Percentiles rank a stretch among this genome's conserved stretches.
phyloP scores from a whole-genome alignment of 208 protist genomes.

The Perkinsela sp. region DNA sequence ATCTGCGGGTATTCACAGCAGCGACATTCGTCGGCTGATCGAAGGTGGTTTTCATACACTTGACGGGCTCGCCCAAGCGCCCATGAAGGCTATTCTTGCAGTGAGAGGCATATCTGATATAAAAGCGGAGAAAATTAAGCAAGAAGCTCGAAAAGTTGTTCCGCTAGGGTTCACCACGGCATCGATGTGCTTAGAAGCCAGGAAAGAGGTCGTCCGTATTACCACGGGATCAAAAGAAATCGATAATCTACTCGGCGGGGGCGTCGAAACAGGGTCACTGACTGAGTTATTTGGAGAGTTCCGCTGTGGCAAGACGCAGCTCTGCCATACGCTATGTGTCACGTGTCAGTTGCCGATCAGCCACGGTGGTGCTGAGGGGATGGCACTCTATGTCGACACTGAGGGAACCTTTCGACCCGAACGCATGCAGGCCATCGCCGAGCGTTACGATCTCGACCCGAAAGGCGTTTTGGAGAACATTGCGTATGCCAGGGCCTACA shows the following conservation, averaged over 20 bases:
- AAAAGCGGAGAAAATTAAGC: slow-evolving; percentile 92
- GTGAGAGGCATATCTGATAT: slow-evolving; percentile 93
- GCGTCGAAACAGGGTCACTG: slow-evolving; percentile 92
- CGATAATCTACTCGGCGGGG: slow-evolving; percentile 82
- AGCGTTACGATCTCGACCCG: slow-evolving; percentile 73
- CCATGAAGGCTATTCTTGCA: slow-evolving; percentile 74
- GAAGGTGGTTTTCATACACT: slow-evolving; percentile 81
- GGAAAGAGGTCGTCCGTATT: slow-evolving; percentile 83
- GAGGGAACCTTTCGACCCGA: slow-evolving; percentile 96
- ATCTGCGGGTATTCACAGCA: slow-evolving; percentile 62
- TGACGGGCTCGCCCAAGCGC: slow-evolving; percentile 80
- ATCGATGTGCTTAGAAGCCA: slow-evolving; percentile 71
- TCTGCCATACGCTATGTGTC: slow-evolving; percentile 95
- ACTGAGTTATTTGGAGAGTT: slow-evolving; percentile 98
- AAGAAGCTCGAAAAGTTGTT: slow-evolving; percentile 71
- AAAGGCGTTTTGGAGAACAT: slow-evolving; percentile 96
- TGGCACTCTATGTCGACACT: slow-evolving; percentile 97
- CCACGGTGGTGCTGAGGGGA: slow-evolving; percentile 84
- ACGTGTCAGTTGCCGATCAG: slow-evolving; percentile 81
- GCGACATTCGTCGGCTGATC: slow-evolving; percentile 88
- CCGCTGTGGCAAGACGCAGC: slow-evolving; percentile 94
- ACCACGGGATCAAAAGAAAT: slow-evolving; percentile 93
- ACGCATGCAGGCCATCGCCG: slow-evolving; percentile 50
- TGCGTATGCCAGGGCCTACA: slow-evolving; percentile 91
- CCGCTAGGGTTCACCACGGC: slow-evolving; percentile 91